phyloP scores from a whole-genome alignment of 371 early-diverging fungal species.

The Mortierella sp. region DNA sequence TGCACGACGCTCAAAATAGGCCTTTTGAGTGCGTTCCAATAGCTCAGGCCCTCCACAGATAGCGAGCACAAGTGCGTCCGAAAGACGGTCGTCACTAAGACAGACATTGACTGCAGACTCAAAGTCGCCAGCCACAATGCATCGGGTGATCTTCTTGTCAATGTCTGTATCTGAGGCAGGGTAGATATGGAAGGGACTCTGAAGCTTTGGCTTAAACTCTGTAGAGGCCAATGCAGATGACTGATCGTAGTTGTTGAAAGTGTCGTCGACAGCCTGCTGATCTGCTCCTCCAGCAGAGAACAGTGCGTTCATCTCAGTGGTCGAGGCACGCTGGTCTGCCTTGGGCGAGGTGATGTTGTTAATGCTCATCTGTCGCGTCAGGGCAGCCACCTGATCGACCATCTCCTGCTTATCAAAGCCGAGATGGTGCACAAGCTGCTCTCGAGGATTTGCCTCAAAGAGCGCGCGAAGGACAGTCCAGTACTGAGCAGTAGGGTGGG shows the following conservation, averaged over 20 bases:
- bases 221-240: conserved; percentile 13
- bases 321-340: conserved; percentile 26
- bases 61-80: conserved; percentile 94
- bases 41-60: conserved; percentile 89
- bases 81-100: conserved; percentile 79
- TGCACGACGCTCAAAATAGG: conserved; percentile 83
- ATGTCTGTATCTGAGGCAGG: conserved; percentile 68
- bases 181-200: conserved; percentile 69
- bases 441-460: conserved; percentile 82
- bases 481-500: conserved; percentile 57
- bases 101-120: conserved; percentile 90
- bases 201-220: conserved; percentile 38
- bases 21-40: conserved; percentile 79
- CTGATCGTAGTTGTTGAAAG: conserved; percentile 34
- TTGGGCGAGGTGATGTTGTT: conserved; percentile 35
- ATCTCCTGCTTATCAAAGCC: conserved; percentile 83
- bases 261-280: conserved; percentile 24
- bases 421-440: conserved; percentile 84
- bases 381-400: conserved; percentile 58
- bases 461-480: conserved; percentile 91
- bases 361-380: conserved; percentile 52
- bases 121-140: conserved; percentile 91
- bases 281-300: conserved; percentile 21
- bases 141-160: conserved; percentile 84
- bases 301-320: conserved; percentile 32